A percentile compares a stretch with the other conserved stretches of the same genome.
Evolutionary conservation across 2,329 filamentous ascomycete species (phyloP).

Genomic region (Sclerotinia nivalis): DNA sequence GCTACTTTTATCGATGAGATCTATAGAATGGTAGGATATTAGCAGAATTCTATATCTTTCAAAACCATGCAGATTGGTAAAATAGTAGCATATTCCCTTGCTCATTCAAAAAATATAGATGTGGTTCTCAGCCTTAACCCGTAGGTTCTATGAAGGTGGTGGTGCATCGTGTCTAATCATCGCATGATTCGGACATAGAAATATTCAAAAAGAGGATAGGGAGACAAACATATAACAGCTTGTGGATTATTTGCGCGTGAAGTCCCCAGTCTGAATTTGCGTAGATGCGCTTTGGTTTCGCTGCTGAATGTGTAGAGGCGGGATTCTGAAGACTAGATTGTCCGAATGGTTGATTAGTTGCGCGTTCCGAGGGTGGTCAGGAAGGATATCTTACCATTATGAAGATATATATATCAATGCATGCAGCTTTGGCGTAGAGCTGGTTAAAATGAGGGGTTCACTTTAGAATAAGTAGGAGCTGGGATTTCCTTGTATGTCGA

Average conservation of each 20-base stretch:
- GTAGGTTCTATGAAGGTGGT: conserved; percentile 3
- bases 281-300: conserved; percentile 84
- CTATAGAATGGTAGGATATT: conserved; percentile 47
- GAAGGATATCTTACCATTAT: conserved; percentile 5
- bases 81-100: not conserved
- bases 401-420: not conserved
- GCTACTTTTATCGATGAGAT: conserved; percentile 85
- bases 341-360: not conserved
- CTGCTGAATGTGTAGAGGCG: conserved; percentile 90
- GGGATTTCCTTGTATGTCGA: not conserved
- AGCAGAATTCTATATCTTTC: not conserved
- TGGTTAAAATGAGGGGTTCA: not conserved
- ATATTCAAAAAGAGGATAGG: conserved; percentile 34
- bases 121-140: conserved; percentile 22
- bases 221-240: conserved; percentile 85
- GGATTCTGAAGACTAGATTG: conserved; percentile 66
- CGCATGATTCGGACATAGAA: not conserved
- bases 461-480: not conserved
- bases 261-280: conserved; percentile 91
- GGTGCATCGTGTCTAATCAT: conserved; percentile 11
- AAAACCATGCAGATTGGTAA: not conserved
- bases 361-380: not conserved
- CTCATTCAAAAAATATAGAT: conserved; percentile 30
- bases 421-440: not conserved
- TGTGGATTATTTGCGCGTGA: conserved; percentile 84